phyloP scores from a whole-genome alignment of 352 stramenopile genomes.

The Nothophytophthora sp. region DNA sequence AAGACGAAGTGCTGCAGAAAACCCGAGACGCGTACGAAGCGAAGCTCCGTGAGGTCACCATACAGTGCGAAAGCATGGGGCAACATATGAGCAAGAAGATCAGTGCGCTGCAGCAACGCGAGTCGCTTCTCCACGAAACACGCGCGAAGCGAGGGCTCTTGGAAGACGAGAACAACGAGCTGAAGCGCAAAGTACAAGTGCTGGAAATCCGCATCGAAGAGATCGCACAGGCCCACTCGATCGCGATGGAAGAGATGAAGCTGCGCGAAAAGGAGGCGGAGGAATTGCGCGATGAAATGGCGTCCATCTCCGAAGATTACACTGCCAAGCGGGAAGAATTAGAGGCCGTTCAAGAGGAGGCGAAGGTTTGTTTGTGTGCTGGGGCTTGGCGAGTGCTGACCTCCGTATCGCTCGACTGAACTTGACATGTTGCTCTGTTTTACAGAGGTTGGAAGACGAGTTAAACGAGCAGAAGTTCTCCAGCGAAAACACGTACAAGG shows the following conservation, averaged over 20 bases:
- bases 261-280: slow-evolving; percentile 58
- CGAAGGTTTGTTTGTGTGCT: slow-evolving; percentile 32
- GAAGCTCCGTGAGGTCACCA: slow-evolving; percentile 61
- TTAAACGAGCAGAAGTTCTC: slow-evolving; percentile 54
- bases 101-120: slow-evolving; percentile 60
- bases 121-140: slow-evolving; percentile 69
- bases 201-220: slow-evolving; percentile 80
- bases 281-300: slow-evolving; percentile 64
- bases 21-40: slow-evolving; percentile 62
- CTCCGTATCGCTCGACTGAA: not conserved
- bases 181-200: slow-evolving; percentile 77
- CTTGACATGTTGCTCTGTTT: not conserved
- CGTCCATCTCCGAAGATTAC: slow-evolving; percentile 66
- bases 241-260: slow-evolving; percentile 60
- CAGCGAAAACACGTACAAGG: slow-evolving; percentile 75
- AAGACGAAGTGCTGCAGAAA: slow-evolving; percentile 62
- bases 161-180: slow-evolving; percentile 77
- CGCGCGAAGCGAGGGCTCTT: slow-evolving; percentile 50
- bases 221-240: slow-evolving; percentile 62
- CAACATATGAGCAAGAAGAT: slow-evolving; percentile 83
- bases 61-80: slow-evolving; percentile 68
- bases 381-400: not conserved
- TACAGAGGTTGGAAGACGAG: slow-evolving; percentile 60
- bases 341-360: slow-evolving; percentile 47
- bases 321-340: slow-evolving; percentile 66